Base-by-base conservation (phyloP, 371 early-diverging fungal genomes). In the Rhizopus stolonifer region DNA sequence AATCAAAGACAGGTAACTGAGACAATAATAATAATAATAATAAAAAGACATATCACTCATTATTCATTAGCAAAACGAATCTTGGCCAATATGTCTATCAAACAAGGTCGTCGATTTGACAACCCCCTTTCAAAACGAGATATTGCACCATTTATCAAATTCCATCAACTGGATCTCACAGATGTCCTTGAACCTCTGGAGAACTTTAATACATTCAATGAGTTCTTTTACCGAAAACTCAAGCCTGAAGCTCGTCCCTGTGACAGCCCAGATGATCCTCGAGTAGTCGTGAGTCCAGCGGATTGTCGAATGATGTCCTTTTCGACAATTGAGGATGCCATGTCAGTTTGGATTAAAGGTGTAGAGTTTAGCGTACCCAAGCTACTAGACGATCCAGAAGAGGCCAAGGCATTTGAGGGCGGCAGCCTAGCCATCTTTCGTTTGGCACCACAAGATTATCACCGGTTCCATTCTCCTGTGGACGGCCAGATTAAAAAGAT, bases 401-500 rank as follows among this genome's bases (percentile, higher is more conserved):
- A 72, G 14, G 89, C 85, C 7, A 54, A 66, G 15, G 57, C 66
- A 1, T 90, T 77, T 57, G 74, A 74, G 2, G 88, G 83, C 2
- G 93, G 92, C 4, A 69, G 84, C 0, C 53, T 92, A 48, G 83
- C 84, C 10, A 83, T 94, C 26, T 92, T 89, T 61, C 80, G 95
- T 25, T 69, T 94, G 19, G 92, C 93, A 0, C 93, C 95, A 2
- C 92, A 91, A 57, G 94, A 94, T 61, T 94, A 94, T 64, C 94
- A 94, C 56, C 67, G 94, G 49, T 91, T 87, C 67, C 92, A 94
- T 61, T 70, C 81, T 2, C 94, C 94, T 14, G 87, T 91, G 9
- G 87, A 88, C 56, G 92, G 94, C 11, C 55, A 70, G 3, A 56
- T 91, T 21, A 73, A 72, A 7, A 74, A 73, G n/a, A 80, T 83